These are phyloP conservation scores for Aspergillus egyptiacus DNA, from an alignment of 495 filamentous ascomycete species.

Conservation along the genomic window DNA sequence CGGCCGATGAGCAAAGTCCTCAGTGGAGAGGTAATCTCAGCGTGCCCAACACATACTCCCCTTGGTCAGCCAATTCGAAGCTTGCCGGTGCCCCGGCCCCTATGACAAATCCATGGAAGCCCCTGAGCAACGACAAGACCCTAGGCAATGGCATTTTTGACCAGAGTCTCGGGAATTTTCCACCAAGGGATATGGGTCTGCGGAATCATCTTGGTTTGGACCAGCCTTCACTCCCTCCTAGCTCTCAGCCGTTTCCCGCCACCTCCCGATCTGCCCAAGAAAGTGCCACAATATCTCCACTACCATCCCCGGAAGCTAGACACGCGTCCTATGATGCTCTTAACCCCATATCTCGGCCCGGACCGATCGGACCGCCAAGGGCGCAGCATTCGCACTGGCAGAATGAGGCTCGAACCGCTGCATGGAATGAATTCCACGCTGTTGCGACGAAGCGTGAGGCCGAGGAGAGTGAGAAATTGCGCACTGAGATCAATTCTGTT, in stretches of 20 bases:
- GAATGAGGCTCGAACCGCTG: slow-evolving; percentile 29
- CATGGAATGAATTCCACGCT: slow-evolving; percentile 48
- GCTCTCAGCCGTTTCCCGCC: slow-evolving; percentile 29
- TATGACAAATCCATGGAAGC: slow-evolving; percentile 66
- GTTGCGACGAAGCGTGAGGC: slow-evolving; percentile 39
- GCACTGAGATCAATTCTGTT: slow-evolving; percentile 32
- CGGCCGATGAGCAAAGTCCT: slow-evolving; percentile 29
- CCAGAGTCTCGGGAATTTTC: slow-evolving; percentile 48
- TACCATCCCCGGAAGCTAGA: slow-evolving; percentile 35
- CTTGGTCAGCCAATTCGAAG: slow-evolving; percentile 36
- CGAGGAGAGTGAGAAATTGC: slow-evolving; percentile 34
- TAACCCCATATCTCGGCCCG: slow-evolving; percentile 38
- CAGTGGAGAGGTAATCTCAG: slow-evolving; percentile 38
- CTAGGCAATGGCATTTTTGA: slow-evolving; percentile 79
- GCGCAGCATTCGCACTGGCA: slow-evolving; percentile 36
- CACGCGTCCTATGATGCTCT: slow-evolving; percentile 34
- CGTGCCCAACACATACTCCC: slow-evolving; percentile 30
- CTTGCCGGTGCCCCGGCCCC: slow-evolving; percentile 32
- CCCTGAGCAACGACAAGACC: slow-evolving; percentile 60
- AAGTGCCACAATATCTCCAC: slow-evolving; percentile 23
- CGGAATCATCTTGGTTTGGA: slow-evolving; percentile 37
- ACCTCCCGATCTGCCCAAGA: slow-evolving; percentile 30
- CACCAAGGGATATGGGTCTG: slow-evolving; percentile 33
- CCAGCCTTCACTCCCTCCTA: slow-evolving; percentile 27
- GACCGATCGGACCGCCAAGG: slow-evolving; percentile 49